Conservation (phyloP, 1,139 yeast genomes). For the Suhomyces ambrosiae region DNA sequence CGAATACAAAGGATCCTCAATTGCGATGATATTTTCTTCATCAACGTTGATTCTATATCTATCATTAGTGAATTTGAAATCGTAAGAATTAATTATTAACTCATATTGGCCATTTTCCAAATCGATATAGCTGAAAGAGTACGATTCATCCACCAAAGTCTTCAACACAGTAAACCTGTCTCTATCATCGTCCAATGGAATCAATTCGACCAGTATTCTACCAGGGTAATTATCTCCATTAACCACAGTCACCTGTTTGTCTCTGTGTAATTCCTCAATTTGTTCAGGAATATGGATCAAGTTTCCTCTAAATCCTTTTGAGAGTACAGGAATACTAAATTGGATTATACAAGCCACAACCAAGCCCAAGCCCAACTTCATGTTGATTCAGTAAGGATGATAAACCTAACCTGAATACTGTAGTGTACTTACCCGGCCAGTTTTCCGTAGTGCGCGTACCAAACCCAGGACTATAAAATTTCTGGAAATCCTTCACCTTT, state of each 20-base stretch:
- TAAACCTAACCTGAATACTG: background rate
- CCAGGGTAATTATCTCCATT: conserved; percentile 42
- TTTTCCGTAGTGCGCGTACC: conserved; percentile 1
- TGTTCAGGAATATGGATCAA: conserved; percentile 30
- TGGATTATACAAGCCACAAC: conserved; percentile 1
- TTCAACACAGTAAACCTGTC: conserved; percentile 12
- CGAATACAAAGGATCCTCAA: conserved; percentile 20
- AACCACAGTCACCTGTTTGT: conserved; percentile 24
- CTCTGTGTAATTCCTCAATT: conserved; percentile 25
- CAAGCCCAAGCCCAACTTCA: background rate
- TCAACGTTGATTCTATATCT: conserved; percentile 32
- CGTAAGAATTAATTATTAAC: conserved; percentile 39
- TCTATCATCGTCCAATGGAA: conserved; percentile 15
- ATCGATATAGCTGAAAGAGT: conserved; percentile 28
- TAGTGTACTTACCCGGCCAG: conserved; percentile 14
- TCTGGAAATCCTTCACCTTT: conserved; percentile 6
- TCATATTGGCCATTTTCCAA: conserved; percentile 38
- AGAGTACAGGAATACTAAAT: background rate
- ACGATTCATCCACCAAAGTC: conserved; percentile 29
- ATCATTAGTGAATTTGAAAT: conserved; percentile 31
- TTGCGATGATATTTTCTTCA: conserved; percentile 21
- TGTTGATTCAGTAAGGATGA: background rate
- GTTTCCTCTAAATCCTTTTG: conserved; percentile 15
- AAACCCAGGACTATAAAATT: conserved; percentile 11
- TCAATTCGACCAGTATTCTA: conserved; percentile 36